A percentile compares a stretch with the other conserved stretches of the same genome.
These are phyloP conservation scores for Taxillus chinensis DNA, from an alignment of 164 flowering plant species.

Conservation along the genomic window DNA sequence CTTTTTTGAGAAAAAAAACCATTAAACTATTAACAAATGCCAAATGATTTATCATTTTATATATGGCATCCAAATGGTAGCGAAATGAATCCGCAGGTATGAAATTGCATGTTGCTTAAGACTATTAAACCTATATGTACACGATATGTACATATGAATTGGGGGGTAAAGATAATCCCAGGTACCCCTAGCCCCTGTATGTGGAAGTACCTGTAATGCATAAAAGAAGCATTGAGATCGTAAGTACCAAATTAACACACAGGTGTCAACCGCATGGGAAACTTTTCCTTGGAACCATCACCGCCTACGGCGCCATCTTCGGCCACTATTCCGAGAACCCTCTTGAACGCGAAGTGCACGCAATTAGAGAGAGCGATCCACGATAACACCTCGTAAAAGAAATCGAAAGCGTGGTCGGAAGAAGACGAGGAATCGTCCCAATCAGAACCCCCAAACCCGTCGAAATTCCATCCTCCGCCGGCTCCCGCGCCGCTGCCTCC, in stretches of 20 bases:
- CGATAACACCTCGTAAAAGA: constrained; percentile 65
- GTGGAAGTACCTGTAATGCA: background rate
- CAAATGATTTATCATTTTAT: background rate
- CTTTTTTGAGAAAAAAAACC: no score
- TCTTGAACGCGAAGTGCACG: constrained; percentile 74
- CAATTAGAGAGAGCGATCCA: constrained; percentile 84
- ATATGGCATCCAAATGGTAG: background rate
- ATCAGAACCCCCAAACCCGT: constrained; percentile 29
- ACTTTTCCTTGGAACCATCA: constrained; percentile 47
- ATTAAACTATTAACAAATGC: background rate
- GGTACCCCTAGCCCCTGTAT: background rate
- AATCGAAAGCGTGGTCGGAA: constrained; percentile 58
- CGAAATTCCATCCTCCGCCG: constrained; percentile 54
- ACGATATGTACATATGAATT: constrained; percentile 2
- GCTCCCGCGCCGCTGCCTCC: constrained; percentile 30
- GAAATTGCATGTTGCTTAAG: background rate
- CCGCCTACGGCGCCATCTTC: constrained; percentile 26
- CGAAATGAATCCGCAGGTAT: background rate
- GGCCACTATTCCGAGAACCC: constrained; percentile 27
- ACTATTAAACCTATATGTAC: background rate
- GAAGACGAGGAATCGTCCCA: constrained; percentile 43
- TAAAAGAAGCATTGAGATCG: constrained; percentile 1
- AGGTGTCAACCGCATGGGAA: constrained; percentile 24
- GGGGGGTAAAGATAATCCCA: background rate
- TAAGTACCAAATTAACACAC: constrained; percentile 24